phyloP scores from a whole-genome alignment of 2,329 filamentous ascomycete species.

The Diaporthe australafricana region DNA sequence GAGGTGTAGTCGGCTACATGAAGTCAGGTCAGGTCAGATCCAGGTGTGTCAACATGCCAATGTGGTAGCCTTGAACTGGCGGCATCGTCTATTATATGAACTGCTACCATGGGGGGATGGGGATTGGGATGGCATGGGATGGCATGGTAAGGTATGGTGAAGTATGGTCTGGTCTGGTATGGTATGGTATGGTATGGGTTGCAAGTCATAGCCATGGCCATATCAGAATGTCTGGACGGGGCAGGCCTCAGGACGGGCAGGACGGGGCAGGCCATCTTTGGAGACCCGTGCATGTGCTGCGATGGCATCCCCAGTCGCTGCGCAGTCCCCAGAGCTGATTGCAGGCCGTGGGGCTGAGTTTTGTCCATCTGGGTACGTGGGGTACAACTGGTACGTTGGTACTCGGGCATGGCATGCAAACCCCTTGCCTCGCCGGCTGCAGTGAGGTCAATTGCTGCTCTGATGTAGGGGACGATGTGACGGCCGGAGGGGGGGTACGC shows the following conservation, averaged over 20 bases:
- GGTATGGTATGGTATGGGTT: neutral
- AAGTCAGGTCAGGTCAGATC: neutral
- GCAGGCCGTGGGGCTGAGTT: slow-evolving; percentile 22
- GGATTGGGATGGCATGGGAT: no score
- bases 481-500: neutral
- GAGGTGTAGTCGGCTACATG: slow-evolving; percentile 14
- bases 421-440: neutral
- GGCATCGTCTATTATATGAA: slow-evolving; percentile 37
- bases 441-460: slow-evolving; percentile 12
- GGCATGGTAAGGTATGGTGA: no score
- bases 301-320: slow-evolving; percentile 14
- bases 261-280: slow-evolving; percentile 31
- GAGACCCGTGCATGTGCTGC: slow-evolving; percentile 25
- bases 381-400: slow-evolving; percentile 15
- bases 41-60: slow-evolving; percentile 6
- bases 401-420: neutral
- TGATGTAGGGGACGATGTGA: neutral
- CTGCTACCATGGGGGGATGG: slow-evolving; percentile 14
- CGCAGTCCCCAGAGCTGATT: slow-evolving; percentile 16
- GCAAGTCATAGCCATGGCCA: slow-evolving; percentile 10
- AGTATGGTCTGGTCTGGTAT: no score
- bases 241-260: slow-evolving; percentile 25
- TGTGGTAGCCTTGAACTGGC: slow-evolving; percentile 35
- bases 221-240: slow-evolving; percentile 5
- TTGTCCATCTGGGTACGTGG: neutral